Evolutionary conservation across 208 protist genomes (phyloP).

Genomic region (Trypanosomatidae sp.): DNA sequence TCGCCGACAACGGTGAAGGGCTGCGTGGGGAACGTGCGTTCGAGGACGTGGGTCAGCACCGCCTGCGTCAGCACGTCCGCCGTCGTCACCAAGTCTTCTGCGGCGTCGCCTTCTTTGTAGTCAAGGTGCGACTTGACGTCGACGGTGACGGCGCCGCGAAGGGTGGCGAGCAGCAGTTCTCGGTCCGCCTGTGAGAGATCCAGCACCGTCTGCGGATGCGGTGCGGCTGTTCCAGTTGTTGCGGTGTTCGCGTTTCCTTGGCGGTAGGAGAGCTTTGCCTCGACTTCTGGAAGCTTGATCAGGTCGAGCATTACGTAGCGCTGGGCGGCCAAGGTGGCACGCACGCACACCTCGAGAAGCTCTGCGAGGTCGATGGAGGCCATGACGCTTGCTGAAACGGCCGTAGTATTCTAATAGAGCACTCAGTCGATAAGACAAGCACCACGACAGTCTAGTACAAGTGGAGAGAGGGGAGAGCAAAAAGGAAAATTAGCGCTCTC

Average conservation of each 20-base stretch:
- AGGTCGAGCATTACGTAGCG: constrained; percentile 54
- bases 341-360: constrained; percentile 41
- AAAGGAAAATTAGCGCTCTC: no score
- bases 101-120: constrained; percentile 37
- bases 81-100: constrained; percentile 60
- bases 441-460: no score
- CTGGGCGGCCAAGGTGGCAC: constrained; percentile 42
- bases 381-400: no score
- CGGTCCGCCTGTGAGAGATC: constrained; percentile 24
- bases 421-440: no score
- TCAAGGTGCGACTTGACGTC: constrained; percentile 45
- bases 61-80: constrained; percentile 62
- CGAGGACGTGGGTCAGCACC: constrained; percentile 36
- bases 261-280: constrained; percentile 4
- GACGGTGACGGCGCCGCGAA: constrained; percentile 30
- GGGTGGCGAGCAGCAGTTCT: constrained; percentile 17
- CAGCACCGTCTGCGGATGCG: constrained; percentile 29
- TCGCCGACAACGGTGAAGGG: constrained; percentile 69
- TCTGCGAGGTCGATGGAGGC: constrained; percentile 41
- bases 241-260: background rate
- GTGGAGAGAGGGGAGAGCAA: no score
- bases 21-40: constrained; percentile 25
- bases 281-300: constrained; percentile 7
- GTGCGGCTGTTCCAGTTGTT: background rate
- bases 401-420: no score